These are phyloP conservation scores for Amaranthus hypochondriacus DNA, from an alignment of 148 eudicot species.

Conservation along the genomic window DNA sequence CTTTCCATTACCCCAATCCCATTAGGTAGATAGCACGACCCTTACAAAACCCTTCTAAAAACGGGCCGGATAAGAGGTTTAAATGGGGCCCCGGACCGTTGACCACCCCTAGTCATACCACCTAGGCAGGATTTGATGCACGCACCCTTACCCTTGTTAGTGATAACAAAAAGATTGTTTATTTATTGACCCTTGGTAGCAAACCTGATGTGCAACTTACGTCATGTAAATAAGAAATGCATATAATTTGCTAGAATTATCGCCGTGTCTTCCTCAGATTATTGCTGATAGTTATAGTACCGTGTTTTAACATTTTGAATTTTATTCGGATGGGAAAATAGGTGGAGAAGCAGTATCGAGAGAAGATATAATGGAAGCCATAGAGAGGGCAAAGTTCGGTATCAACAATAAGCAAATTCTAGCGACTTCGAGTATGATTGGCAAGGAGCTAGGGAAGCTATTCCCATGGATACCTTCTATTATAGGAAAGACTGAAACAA, in stretches of 20 bases:
- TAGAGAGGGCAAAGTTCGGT: slow-evolving; percentile 89
- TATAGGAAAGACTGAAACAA: slow-evolving; percentile 34
- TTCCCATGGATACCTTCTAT: slow-evolving; percentile 95
- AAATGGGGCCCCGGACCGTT: no score
- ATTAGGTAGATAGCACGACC: no score
- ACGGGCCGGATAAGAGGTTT: no score
- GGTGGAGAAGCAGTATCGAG: slow-evolving; percentile 76
- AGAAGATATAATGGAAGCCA: slow-evolving; percentile 92
- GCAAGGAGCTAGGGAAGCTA: slow-evolving; percentile 70
- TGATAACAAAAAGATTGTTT: not conserved
- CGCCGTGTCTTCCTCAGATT: not conserved
- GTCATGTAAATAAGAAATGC: no score
- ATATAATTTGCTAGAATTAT: not conserved
- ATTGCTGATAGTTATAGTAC: not conserved
- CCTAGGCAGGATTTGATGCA: no score
- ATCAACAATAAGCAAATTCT: slow-evolving; percentile 43
- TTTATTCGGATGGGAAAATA: slow-evolving; percentile 15
- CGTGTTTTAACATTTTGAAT: not conserved
- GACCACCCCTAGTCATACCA: no score
- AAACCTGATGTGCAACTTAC: not conserved
- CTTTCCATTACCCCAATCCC: no score
- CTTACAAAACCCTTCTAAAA: no score
- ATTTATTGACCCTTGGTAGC: not conserved
- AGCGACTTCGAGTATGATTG: slow-evolving; percentile 29
- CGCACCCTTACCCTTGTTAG: no score